Percentiles rank a stretch among this genome's conserved stretches.
phyloP scores from a whole-genome alignment of 2,329 filamentous ascomycete genomes.

The Phaeosphaeriaceae sp. region DNA sequence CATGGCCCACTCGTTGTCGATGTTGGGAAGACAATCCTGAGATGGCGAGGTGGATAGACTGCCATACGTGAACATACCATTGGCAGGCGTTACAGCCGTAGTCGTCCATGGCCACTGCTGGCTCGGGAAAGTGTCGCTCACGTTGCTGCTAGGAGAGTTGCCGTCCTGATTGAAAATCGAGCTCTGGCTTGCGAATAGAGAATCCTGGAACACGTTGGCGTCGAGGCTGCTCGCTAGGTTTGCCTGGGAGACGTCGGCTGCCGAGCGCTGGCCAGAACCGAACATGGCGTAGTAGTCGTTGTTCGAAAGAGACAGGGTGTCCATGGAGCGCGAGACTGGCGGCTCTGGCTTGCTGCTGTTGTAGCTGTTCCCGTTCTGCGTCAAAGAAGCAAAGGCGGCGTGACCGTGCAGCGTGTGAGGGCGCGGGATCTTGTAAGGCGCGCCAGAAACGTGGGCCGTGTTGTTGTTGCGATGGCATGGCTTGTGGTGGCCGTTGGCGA shows the following conservation, averaged over 20 bases:
- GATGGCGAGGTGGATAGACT: conserved; percentile 50
- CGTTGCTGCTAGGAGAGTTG: conserved; percentile 44
- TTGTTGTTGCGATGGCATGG: conserved; percentile 71
- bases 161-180: conserved; percentile 36
- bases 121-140: conserved; percentile 39
- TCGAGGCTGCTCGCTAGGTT: conserved; percentile 41
- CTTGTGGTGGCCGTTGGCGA: conserved; percentile 71
- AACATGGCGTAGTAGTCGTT: conserved; percentile 47
- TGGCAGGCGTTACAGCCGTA: conserved; percentile 33
- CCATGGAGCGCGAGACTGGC: conserved; percentile 39
- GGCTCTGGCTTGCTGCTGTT: conserved; percentile 34
- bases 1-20: conserved; percentile 46
- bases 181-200: conserved; percentile 36
- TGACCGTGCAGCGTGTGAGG: conserved; percentile 48
- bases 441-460: conserved; percentile 67
- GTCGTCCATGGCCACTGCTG: conserved; percentile 46
- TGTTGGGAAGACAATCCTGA: conserved; percentile 46
- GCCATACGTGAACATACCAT: conserved; percentile 40
- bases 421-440: conserved; percentile 68
- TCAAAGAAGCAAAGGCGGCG: conserved; percentile 36
- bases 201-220: conserved; percentile 33
- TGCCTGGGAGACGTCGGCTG: conserved; percentile 34
- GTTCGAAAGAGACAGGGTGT: conserved; percentile 47
- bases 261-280: conserved; percentile 38
- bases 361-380: conserved; percentile 31